Conservation (phyloP, 805 yeast genomes). For the Ogataea siamensis region DNA sequence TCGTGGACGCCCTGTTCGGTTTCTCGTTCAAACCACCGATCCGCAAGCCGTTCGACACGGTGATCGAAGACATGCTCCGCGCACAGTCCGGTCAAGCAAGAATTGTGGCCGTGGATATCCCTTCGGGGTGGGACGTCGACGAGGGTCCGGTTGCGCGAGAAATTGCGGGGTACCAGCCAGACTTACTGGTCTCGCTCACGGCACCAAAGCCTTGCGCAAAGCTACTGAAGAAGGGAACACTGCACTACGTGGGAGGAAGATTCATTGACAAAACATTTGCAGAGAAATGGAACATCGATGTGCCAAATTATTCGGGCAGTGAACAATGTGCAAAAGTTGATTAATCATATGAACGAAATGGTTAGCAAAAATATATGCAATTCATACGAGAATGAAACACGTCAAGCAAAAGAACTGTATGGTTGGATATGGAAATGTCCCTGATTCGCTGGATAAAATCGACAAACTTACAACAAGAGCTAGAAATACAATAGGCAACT, state of each 20-base stretch:
- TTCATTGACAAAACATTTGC: constrained; percentile 72
- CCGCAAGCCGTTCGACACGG: constrained; percentile 67
- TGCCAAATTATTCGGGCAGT: constrained; percentile 55
- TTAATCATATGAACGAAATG: constrained; percentile 4
- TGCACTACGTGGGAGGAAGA: constrained; percentile 89
- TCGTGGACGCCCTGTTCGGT: constrained; percentile 87
- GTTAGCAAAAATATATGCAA: constrained; percentile 20
- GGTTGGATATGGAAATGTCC: constrained; percentile 10
- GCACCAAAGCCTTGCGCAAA: constrained; percentile 90
- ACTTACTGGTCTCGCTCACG: constrained; percentile 74
- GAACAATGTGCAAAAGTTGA: constrained; percentile 48
- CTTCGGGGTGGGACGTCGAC: constrained; percentile 98
- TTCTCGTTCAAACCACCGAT: constrained; percentile 90
- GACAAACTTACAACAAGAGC: constrained; percentile 13
- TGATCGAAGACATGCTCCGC: constrained; percentile 40
- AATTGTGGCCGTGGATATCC: constrained; percentile 82
- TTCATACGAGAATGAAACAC: constrained; percentile 10
- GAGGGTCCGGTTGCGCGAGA: constrained; percentile 59
- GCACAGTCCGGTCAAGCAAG: constrained; percentile 42
- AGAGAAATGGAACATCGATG: constrained; percentile 64
- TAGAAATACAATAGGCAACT: constrained; percentile 12
- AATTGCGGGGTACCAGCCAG: constrained; percentile 45
- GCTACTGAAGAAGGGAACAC: constrained; percentile 39
- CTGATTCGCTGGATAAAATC: constrained; percentile 7
- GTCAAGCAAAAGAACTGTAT: constrained; percentile 13